Conservation (phyloP, 345 rosid species). For the Noccaea bulbosa region DNA sequence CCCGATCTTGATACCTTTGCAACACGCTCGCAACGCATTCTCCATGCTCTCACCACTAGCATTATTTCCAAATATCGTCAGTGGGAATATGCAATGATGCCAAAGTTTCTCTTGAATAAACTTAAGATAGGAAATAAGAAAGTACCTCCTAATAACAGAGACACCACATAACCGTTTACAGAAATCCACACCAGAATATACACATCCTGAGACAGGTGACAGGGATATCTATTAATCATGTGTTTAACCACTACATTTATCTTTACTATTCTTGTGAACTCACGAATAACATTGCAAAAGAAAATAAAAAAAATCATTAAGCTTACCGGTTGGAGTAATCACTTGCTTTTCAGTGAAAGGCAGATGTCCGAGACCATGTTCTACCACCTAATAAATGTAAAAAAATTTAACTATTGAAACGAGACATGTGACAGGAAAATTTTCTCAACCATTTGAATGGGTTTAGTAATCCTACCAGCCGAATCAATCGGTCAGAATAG, state of each 20-base stretch:
- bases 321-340: constrained; percentile 93
- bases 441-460: constrained; percentile 22
- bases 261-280: background rate
- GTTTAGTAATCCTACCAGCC: constrained; percentile 64
- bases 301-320: background rate
- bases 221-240: background rate
- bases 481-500: constrained; percentile 94
- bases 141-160: constrained; percentile 94
- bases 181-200: constrained; percentile 97
- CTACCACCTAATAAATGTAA: constrained; percentile 71
- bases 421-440: background rate
- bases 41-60: constrained; percentile 99
- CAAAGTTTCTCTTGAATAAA: constrained; percentile 15
- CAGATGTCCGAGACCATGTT: constrained; percentile 97
- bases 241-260: background rate
- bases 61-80: constrained; percentile 18
- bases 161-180: constrained; percentile 98
- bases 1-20: constrained; percentile 97
- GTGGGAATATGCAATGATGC: background rate
- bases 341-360: constrained; percentile 99
- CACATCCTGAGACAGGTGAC: constrained; percentile 67
- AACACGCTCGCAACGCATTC: constrained; percentile 96
- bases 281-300: constrained; percentile 16
- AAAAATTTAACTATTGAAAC: background rate
- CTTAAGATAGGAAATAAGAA: constrained; percentile 26